phyloP scores from a whole-genome alignment of 2,329 filamentous ascomycete genomes.

The Aspergillus sp. region DNA sequence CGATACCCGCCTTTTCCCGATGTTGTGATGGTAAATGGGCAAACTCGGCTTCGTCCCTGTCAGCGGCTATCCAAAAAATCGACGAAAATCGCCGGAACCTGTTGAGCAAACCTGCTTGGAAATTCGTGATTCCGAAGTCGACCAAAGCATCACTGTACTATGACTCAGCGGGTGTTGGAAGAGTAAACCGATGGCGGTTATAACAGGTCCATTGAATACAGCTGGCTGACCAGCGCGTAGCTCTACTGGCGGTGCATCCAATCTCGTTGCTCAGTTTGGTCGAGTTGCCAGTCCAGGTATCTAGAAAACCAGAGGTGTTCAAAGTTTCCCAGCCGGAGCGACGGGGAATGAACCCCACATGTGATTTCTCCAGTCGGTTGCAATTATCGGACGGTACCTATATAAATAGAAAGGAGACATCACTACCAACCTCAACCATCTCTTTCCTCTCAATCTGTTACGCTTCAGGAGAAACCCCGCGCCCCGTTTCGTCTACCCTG shows the following conservation, averaged over 20 bases:
- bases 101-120: background rate
- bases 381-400: background rate
- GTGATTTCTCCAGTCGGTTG: constrained; percentile 15
- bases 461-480: background rate
- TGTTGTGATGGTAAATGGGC: constrained; percentile 8
- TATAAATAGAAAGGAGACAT: constrained; percentile 5
- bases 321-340: background rate
- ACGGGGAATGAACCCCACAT: constrained; percentile 15
- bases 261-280: background rate
- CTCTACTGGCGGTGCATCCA: too few species aligned
- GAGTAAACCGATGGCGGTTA: background rate
- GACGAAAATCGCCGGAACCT: constrained; percentile 27
- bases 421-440: background rate
- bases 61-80: constrained; percentile 5
- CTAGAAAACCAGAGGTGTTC: background rate
- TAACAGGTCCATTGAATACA: background rate
- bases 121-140: background rate
- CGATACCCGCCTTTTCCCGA: constrained; percentile 37
- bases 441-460: background rate
- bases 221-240: background rate
- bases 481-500: background rate
- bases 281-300: background rate
- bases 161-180: background rate
- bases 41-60: constrained; percentile 17
- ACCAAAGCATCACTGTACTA: background rate